These are phyloP conservation scores for Drechmeria coniospora DNA, from an alignment of 2,329 filamentous ascomycete genomes.

Conservation along the genomic window DNA sequence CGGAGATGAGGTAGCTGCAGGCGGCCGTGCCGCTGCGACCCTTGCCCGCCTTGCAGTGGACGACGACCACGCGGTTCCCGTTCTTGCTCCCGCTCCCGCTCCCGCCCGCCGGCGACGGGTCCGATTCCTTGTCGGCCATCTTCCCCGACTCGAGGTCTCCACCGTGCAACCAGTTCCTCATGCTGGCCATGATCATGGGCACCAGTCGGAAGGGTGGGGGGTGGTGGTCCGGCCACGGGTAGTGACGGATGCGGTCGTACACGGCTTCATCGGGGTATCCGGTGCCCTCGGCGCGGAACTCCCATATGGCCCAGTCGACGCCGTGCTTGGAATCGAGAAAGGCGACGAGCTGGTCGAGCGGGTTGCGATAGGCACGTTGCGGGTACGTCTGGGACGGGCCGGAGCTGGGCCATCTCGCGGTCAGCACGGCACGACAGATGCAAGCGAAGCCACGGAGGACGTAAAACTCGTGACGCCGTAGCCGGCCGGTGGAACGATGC, in stretches of 20 bases:
- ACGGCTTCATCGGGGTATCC: slow-evolving; percentile 89
- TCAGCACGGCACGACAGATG: no score
- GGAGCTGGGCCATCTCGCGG: slow-evolving; percentile 40
- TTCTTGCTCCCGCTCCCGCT: slow-evolving; percentile 19
- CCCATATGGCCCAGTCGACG: slow-evolving; percentile 86
- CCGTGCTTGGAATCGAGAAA: slow-evolving; percentile 81
- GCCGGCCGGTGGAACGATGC: no score
- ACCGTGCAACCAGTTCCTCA: slow-evolving; percentile 71
- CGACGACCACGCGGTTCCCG: slow-evolving; percentile 56
- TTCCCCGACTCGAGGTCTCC: slow-evolving; percentile 20
- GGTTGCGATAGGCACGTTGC: slow-evolving; percentile 84
- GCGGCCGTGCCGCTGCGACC: slow-evolving; percentile 78
- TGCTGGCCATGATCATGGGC: slow-evolving; percentile 77
- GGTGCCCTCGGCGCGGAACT: slow-evolving; percentile 91
- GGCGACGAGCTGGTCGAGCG: slow-evolving; percentile 68
- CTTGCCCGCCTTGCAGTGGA: slow-evolving; percentile 96
- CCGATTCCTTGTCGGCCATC: no score
- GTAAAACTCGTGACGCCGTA: no score
- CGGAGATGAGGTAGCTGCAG: slow-evolving; percentile 79
- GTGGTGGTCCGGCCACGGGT: slow-evolving; percentile 94
- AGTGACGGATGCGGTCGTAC: slow-evolving; percentile 73
- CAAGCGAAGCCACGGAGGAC: no score
- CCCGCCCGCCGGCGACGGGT: no score
- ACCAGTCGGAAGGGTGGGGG: slow-evolving; percentile 85
- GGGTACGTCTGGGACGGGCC: slow-evolving; percentile 83